Evolutionary conservation across 1,284 basidiomycete genomes (phyloP).

Genomic region (Naganishia sp.): DNA sequence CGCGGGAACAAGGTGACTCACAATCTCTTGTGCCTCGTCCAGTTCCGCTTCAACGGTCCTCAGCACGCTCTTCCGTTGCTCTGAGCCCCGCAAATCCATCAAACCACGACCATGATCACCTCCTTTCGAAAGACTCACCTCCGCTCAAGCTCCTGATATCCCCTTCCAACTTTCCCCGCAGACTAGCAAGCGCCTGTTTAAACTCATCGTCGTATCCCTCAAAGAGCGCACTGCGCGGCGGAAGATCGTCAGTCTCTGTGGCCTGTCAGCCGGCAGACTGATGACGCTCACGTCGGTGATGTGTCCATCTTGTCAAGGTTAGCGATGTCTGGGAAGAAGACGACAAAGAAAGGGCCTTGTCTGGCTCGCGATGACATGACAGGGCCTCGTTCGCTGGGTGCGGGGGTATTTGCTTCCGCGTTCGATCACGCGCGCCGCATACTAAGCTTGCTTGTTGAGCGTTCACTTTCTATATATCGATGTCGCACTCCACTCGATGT

Average conservation of each 20-base stretch:
- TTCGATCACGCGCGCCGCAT: not conserved
- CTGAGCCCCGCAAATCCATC: constrained; percentile 43
- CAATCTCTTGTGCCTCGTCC: constrained; percentile 98
- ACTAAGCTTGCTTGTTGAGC: not conserved
- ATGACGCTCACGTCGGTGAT: constrained; percentile 50
- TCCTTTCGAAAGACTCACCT: constrained; percentile 41
- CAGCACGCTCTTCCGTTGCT: constrained; percentile 78
- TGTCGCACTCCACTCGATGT: not conserved
- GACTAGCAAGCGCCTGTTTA: constrained; percentile 47
- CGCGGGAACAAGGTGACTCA: constrained; percentile 47
- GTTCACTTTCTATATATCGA: not conserved
- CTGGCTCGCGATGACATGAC: constrained; percentile 15
- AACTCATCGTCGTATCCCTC: constrained; percentile 56
- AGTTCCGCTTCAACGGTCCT: constrained; percentile 90
- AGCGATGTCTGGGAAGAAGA: not conserved
- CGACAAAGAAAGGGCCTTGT: not conserved
- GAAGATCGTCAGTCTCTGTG: not conserved
- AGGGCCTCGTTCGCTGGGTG: not conserved
- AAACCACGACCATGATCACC: not conserved
- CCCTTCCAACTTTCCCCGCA: constrained; percentile 51
- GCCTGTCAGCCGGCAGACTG: not conserved
- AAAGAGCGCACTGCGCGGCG: constrained; percentile 45
- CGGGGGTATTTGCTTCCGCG: constrained; percentile 14
- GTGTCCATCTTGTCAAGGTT: constrained; percentile 47
- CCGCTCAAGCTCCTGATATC: constrained; percentile 51